phyloP scores from a whole-genome alignment of 305 asterid genomes.

The Salvia sclarea region DNA sequence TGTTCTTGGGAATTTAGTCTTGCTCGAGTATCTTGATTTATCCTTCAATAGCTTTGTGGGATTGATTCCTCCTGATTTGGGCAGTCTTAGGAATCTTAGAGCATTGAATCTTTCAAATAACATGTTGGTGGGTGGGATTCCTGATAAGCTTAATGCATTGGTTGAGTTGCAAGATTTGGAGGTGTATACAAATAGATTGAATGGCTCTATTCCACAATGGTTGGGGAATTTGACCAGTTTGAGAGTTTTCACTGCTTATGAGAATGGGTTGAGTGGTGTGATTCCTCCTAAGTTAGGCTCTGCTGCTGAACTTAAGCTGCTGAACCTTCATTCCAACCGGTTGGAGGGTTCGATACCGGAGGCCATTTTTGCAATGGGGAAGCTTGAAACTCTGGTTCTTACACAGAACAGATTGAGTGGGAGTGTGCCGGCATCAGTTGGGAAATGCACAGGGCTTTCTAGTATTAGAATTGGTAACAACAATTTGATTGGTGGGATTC shows the following conservation, averaged over 20 bases:
- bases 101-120: conserved; percentile 68
- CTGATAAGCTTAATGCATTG: conserved; percentile 65
- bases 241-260: conserved; percentile 78
- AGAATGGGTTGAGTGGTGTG: conserved; percentile 68
- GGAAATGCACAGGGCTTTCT: conserved; percentile 66
- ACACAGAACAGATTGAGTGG: conserved; percentile 79
- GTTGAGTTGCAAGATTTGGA: conserved; percentile 65
- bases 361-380: conserved; percentile 67
- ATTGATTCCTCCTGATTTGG: conserved; percentile 65
- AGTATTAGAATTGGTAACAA: conserved; percentile 78
- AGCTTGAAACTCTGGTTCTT: conserved; percentile 70
- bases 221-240: conserved; percentile 66
- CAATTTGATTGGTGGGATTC: conserved; percentile 64
- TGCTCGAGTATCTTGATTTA: conserved; percentile 86
- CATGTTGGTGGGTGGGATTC: conserved; percentile 53
- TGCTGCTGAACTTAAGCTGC: conserved; percentile 55
- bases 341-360: conserved; percentile 84
- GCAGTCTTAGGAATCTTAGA: conserved; percentile 55
- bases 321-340: conserved; percentile 88
- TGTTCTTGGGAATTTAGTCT: conserved; percentile 59
- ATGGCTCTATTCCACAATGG: conserved; percentile 83
- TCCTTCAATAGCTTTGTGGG: conserved; percentile 77
- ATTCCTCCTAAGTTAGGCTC: conserved; percentile 74
- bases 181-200: conserved; percentile 62
- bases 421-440: conserved; percentile 58